phyloP scores from a whole-genome alignment of 2,329 filamentous ascomycete genomes.

The Parastagonospora nodorum region DNA sequence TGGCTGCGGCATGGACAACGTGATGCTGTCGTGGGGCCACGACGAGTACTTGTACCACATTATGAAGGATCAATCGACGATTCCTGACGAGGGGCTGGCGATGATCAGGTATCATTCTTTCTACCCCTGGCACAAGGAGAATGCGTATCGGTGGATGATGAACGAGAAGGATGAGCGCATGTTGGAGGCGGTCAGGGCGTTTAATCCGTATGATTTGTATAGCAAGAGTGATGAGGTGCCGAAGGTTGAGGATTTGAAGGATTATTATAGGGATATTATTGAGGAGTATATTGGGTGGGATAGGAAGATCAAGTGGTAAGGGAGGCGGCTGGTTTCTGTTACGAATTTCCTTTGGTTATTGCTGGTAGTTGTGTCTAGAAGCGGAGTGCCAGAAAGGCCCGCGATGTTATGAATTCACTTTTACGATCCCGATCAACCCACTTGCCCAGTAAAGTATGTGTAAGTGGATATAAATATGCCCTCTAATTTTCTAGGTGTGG shows the following conservation, averaged over 20 bases:
- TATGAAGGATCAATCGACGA: constrained; percentile 77
- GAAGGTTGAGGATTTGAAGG: constrained; percentile 76
- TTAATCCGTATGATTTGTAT: constrained; percentile 91
- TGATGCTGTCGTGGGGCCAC: constrained; percentile 91
- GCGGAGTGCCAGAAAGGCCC: constrained; percentile 22
- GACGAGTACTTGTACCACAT: constrained; percentile 89
- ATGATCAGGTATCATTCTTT: constrained; percentile 96
- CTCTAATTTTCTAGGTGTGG: too few species aligned
- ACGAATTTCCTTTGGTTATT: constrained; percentile 8
- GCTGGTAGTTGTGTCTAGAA: not conserved
- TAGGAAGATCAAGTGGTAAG: constrained; percentile 71
- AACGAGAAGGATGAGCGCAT: constrained; percentile 78
- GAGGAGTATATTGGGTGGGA: constrained; percentile 72
- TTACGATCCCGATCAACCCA: too few species aligned
- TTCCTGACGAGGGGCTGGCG: constrained; percentile 81
- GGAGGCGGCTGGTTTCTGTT: not conserved
- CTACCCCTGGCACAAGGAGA: constrained; percentile 87
- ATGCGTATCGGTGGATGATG: constrained; percentile 83
- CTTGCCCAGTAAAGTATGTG: too few species aligned
- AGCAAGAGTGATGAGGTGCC: constrained; percentile 87
- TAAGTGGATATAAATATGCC: too few species aligned
- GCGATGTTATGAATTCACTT: not conserved
- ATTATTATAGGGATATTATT: constrained; percentile 75
- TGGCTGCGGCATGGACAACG: constrained; percentile 81
- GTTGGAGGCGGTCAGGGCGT: constrained; percentile 79